phyloP scores from a whole-genome alignment of 2,329 filamentous ascomycete species.

The Bipolaris victoriae region DNA sequence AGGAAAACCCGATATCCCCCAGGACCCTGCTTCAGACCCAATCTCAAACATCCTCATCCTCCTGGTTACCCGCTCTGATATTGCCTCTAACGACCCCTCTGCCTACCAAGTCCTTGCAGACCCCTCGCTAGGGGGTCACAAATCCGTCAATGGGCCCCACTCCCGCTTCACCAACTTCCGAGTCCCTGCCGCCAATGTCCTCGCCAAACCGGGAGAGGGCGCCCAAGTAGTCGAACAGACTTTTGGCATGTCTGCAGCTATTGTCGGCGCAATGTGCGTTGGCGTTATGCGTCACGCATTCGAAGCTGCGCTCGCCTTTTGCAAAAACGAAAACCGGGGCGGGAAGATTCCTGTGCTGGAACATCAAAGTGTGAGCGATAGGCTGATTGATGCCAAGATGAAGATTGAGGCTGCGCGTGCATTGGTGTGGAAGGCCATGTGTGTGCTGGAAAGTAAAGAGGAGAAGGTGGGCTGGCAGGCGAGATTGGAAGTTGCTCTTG shows the following conservation, averaged over 20 bases:
- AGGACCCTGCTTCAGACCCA: constrained; percentile 32
- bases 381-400: constrained; percentile 61
- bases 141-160: constrained; percentile 58
- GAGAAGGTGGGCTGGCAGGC: constrained; percentile 47
- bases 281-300: constrained; percentile 62
- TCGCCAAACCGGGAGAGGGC: constrained; percentile 54
- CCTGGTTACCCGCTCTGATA: constrained; percentile 56
- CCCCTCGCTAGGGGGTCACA: constrained; percentile 55
- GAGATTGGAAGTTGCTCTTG: constrained; percentile 55
- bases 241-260: constrained; percentile 55
- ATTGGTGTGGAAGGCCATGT: constrained; percentile 60
- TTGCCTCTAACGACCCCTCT: constrained; percentile 52
- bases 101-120: constrained; percentile 58
- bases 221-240: constrained; percentile 52
- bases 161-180: constrained; percentile 56
- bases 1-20: constrained; percentile 12
- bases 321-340: constrained; percentile 55
- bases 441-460: constrained; percentile 51
- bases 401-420: constrained; percentile 57
- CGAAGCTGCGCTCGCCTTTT: constrained; percentile 59
- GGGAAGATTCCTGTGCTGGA: constrained; percentile 56
- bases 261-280: constrained; percentile 62
- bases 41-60: constrained; percentile 56
- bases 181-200: constrained; percentile 56
- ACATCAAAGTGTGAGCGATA: constrained; percentile 59